These are phyloP conservation scores for Microbotryum scabiosae DNA, from an alignment of 1,284 basidiomycete species.

Conservation along the genomic window DNA sequence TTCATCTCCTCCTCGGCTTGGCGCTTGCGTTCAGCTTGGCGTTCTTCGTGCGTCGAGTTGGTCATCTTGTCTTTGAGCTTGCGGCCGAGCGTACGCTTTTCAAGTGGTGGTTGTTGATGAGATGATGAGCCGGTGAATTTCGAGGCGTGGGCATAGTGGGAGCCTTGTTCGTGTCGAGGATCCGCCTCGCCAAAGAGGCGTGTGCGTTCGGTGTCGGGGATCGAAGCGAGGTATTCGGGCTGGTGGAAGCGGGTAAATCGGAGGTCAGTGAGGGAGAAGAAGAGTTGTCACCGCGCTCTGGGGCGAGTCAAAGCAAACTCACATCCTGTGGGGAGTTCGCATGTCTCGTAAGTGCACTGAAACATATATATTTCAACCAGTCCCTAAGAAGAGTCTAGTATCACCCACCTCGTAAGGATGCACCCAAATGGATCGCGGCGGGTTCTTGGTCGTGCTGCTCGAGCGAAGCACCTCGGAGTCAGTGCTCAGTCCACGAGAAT, in stretches of 20 bases:
- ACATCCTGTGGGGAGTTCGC: conserved; percentile 5
- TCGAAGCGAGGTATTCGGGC: not conserved
- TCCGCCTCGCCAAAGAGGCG: not conserved
- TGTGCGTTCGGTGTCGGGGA: not conserved
- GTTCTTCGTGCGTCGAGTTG: conserved; percentile 35
- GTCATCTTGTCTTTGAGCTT: conserved; percentile 39
- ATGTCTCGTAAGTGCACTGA: not conserved
- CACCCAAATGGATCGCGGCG: conserved; percentile 39
- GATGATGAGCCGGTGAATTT: not conserved
- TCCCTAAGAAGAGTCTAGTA: not conserved
- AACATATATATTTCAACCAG: not conserved
- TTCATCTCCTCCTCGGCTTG: conserved; percentile 31
- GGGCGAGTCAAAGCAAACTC: not conserved
- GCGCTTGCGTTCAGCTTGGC: conserved; percentile 30
- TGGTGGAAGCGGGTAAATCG: not conserved
- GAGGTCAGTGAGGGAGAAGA: not conserved
- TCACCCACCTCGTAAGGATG: conserved; percentile 36
- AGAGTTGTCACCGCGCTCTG: too few species aligned
- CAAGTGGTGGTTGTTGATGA: not conserved
- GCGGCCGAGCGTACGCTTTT: conserved; percentile 31
- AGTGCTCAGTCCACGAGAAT: too few species aligned
- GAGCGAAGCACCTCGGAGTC: too few species aligned
- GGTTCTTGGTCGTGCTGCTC: conserved; percentile 31
- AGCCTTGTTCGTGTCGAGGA: too few species aligned
- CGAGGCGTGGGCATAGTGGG: not conserved